Evolutionary conservation across 2,329 filamentous ascomycete genomes (phyloP).

Genomic region (Hypoxylon sp.): DNA sequence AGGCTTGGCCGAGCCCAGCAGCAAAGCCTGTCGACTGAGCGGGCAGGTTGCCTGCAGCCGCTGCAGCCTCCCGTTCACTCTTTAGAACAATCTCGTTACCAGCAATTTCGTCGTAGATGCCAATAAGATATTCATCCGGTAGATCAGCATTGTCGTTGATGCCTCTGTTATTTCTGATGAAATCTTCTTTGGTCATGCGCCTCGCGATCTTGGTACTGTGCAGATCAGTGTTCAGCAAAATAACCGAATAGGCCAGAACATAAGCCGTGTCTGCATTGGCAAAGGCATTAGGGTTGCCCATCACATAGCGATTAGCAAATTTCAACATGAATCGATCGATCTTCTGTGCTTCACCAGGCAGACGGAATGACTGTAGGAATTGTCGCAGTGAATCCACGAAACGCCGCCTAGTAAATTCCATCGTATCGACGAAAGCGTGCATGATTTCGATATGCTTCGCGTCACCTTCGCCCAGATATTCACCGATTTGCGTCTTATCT

Average conservation of each 20-base stretch:
- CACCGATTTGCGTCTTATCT: constrained; percentile 91
- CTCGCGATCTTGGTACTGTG: constrained; percentile 86
- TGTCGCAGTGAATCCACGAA: constrained; percentile 92
- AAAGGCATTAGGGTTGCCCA: constrained; percentile 95
- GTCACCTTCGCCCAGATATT: constrained; percentile 94
- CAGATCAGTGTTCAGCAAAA: constrained; percentile 94
- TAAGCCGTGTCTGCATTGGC: constrained; percentile 98
- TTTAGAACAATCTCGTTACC: constrained; percentile 93
- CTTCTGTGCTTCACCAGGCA: constrained; percentile 97
- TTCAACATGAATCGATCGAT: constrained; percentile 99
- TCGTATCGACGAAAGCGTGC: constrained; percentile 95
- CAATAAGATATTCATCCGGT: constrained; percentile 87
- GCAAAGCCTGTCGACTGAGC: constrained; percentile 74
- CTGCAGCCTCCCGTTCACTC: constrained; percentile 89
- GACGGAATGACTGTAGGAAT: constrained; percentile 92
- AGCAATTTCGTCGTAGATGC: constrained; percentile 92
- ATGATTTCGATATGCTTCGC: constrained; percentile 94
- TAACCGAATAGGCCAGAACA: constrained; percentile 94
- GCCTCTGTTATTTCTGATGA: constrained; percentile 98
- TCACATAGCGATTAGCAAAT: constrained; percentile 95
- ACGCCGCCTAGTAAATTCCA: constrained; percentile 90
- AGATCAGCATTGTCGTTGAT: constrained; percentile 97
- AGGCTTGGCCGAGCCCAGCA: constrained; percentile 84
- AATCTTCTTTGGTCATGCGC: constrained; percentile 95
- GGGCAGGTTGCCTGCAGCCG: constrained; percentile 72